Conservation (phyloP, 805 yeast species). For the Starmerella potacharoeniae region DNA sequence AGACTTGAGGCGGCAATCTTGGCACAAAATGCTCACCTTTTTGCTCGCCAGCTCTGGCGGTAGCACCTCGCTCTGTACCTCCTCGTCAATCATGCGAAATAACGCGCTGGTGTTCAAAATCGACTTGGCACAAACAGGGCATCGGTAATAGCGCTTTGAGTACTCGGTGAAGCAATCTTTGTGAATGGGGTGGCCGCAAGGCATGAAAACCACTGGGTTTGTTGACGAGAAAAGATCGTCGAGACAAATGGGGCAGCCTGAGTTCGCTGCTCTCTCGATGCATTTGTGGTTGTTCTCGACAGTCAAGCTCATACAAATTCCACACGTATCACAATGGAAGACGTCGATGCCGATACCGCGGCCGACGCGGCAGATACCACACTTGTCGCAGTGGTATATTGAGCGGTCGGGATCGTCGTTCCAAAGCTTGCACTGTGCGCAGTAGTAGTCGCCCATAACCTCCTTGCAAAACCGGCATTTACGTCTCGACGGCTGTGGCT, state of each 20-base stretch:
- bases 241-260: constrained; percentile 86
- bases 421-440: constrained; percentile 66
- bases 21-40: constrained; percentile 57
- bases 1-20: constrained; percentile 79
- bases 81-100: constrained; percentile 76
- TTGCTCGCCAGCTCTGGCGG: constrained; percentile 72
- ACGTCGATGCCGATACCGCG: constrained; percentile 79
- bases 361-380: constrained; percentile 89
- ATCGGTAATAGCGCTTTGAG: constrained; percentile 72
- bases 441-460: constrained; percentile 64
- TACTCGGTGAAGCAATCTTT: constrained; percentile 71
- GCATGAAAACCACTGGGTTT: constrained; percentile 77
- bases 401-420: constrained; percentile 64
- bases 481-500: constrained; percentile 62
- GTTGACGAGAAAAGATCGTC: constrained; percentile 81
- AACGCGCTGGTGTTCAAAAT: constrained; percentile 80
- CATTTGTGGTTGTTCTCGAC: constrained; percentile 69
- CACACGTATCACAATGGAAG: constrained; percentile 83
- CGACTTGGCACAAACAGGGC: constrained; percentile 82
- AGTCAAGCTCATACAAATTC: constrained; percentile 75
- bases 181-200: constrained; percentile 90
- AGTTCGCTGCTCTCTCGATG: constrained; percentile 75
- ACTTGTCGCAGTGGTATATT: constrained; percentile 83
- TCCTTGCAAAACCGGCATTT: constrained; percentile 58
- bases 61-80: constrained; percentile 60